Conservation (phyloP, 805 yeast species). For the Yamadazyma phyllophila region DNA sequence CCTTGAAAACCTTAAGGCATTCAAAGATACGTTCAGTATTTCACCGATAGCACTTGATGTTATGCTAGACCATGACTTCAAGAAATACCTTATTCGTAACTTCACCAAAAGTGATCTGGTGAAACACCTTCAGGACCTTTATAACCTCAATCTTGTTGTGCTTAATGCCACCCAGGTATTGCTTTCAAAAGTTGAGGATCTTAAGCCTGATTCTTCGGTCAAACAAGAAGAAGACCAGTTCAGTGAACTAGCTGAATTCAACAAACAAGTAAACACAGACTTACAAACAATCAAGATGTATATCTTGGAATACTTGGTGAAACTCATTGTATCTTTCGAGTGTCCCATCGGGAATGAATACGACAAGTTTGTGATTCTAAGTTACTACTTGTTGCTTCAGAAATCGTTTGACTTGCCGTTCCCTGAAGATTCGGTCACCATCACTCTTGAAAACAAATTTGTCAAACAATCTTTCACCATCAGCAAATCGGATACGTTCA, state of each 20-base stretch:
- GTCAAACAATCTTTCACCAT: conserved; percentile 32
- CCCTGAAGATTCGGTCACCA: conserved; percentile 17
- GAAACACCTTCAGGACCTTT: conserved; percentile 20
- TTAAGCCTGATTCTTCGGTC: not conserved
- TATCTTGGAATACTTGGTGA: conserved; percentile 16
- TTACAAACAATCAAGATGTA: conserved; percentile 19
- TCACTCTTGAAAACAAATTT: conserved; percentile 29
- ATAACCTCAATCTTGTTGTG: conserved; percentile 21
- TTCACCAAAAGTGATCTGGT: conserved; percentile 20
- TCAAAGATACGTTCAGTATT: not conserved
- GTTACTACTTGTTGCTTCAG: conserved; percentile 9
- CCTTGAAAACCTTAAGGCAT: conserved; percentile 13
- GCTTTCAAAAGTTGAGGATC: conserved; percentile 2
- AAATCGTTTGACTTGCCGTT: conserved; percentile 11
- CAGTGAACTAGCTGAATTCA: not conserved
- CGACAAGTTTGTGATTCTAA: conserved; percentile 15
- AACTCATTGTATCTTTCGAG: conserved; percentile 13
- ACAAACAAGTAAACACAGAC: conserved; percentile 13
- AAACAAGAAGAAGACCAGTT: not conserved
- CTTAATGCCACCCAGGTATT: conserved; percentile 12
- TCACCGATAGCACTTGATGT: not conserved
- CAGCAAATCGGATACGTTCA: conserved; percentile 13
- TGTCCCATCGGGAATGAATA: conserved; percentile 13
- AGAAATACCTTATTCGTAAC: conserved; percentile 10
- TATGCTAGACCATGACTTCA: not conserved